Conservation (phyloP, 768 basidiomycete species). For the Pluteus cervinus region DNA sequence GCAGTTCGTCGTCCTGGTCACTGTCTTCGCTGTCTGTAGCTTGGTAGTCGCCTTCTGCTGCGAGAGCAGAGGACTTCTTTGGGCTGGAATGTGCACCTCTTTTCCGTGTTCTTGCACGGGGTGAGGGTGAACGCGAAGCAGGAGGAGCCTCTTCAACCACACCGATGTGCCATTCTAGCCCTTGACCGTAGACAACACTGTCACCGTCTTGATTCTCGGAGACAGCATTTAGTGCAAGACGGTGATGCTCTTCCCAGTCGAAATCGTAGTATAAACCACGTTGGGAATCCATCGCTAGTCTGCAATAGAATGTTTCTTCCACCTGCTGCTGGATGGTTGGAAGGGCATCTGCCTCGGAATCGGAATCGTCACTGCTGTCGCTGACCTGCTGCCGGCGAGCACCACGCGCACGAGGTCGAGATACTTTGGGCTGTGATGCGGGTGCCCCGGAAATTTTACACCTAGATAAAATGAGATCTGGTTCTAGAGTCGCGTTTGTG, state of each 20-base stretch:
- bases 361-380: conserved; percentile 1
- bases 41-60: conserved; percentile 16
- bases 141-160: too few species aligned
- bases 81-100: conserved; percentile 13
- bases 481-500: conserved; percentile 40
- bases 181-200: conserved; percentile 29
- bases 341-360: conserved; percentile 1
- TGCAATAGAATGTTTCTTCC: conserved; percentile 44
- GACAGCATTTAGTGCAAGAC: conserved; percentile 29
- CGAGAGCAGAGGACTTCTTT: too few species aligned
- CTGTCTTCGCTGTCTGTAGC: conserved; percentile 12
- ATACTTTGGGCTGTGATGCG: conserved; percentile 9
- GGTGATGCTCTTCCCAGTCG: conserved; percentile 47
- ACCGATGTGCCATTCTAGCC: conserved; percentile 42
- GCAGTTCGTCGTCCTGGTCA: conserved; percentile 16
- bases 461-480: conserved; percentile 43
- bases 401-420: conserved; percentile 11
- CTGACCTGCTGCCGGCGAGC: conserved; percentile 13
- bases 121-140: too few species aligned
- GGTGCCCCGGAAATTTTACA: conserved; percentile 39
- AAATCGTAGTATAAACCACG: conserved; percentile 61
- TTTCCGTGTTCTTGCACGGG: conserved; percentile 20
- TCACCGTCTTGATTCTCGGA: conserved; percentile 17
- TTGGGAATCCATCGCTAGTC: conserved; percentile 48
- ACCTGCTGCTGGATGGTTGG: conserved; percentile 10